A percentile compares a stretch with the other conserved stretches of the same genome.
These are phyloP conservation scores for Salix udensis DNA, from an alignment of 345 rosid genomes.

Conservation along the genomic window DNA sequence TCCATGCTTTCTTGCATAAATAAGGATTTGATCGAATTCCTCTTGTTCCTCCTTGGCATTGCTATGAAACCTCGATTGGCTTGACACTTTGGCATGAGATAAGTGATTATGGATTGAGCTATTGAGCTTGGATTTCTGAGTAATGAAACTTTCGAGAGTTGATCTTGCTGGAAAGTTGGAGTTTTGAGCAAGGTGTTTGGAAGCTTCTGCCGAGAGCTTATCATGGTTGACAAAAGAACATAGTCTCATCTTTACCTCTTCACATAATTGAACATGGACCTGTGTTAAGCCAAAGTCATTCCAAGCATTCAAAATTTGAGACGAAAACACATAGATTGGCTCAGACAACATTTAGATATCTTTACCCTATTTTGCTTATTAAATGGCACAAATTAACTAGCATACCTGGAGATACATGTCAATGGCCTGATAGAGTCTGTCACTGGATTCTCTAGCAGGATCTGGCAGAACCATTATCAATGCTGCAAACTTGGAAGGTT, in stretches of 20 bases:
- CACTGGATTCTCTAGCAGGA: constrained; percentile 39
- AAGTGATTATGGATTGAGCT: neutral
- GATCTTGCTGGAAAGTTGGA: constrained; percentile 37
- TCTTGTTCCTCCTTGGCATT: constrained; percentile 5
- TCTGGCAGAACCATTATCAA: constrained; percentile 38
- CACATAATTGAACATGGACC: constrained; percentile 38
- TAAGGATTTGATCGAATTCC: constrained; percentile 5
- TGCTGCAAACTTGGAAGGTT: constrained; percentile 34
- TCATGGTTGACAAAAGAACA: constrained; percentile 34
- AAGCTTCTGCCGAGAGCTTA: constrained; percentile 41
- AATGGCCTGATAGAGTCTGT: constrained; percentile 41
- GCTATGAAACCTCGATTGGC: neutral
- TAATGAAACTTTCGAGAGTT: constrained; percentile 25
- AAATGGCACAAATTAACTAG: neutral
- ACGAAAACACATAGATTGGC: neutral
- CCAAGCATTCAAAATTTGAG: neutral
- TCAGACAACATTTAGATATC: neutral
- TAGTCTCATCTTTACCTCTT: constrained; percentile 35
- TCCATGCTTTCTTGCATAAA: constrained; percentile 15
- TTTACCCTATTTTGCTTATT: neutral
- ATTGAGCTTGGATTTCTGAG: constrained; percentile 26
- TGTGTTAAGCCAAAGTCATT: constrained; percentile 14
- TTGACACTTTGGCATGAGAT: neutral
- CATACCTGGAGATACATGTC: constrained; percentile 51
- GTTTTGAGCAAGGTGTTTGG: constrained; percentile 31